Conservation (phyloP, 2,329 filamentous ascomycete species). For the Metarhizium rileyi region DNA sequence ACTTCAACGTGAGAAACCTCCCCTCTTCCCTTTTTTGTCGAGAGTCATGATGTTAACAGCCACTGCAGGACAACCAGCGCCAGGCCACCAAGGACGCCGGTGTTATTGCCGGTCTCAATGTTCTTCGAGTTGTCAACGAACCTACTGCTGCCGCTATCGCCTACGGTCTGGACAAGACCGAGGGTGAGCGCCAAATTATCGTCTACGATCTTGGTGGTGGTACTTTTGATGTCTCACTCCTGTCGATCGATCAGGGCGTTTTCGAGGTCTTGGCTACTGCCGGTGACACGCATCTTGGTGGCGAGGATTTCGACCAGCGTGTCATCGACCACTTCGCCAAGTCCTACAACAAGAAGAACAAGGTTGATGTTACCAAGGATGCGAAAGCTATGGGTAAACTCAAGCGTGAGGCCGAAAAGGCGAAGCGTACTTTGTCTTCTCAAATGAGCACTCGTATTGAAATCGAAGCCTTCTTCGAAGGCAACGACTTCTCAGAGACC, state of each 20-base stretch:
- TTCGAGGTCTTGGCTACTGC: conserved; percentile 92
- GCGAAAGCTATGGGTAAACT: conserved; percentile 98
- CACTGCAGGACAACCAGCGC: conserved; percentile 67
- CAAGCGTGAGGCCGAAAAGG: conserved; percentile 98
- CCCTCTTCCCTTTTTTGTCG: no score
- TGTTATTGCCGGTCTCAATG: conserved; percentile 83
- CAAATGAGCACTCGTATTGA: conserved; percentile 91
- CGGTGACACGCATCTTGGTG: conserved; percentile 94
- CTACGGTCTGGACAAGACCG: conserved; percentile 84
- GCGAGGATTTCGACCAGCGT: conserved; percentile 98
- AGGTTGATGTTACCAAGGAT: conserved; percentile 86
- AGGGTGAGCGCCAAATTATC: conserved; percentile 77
- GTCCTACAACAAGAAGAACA: conserved; percentile 97
- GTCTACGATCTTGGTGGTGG: conserved; percentile 91
- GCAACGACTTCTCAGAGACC: conserved; percentile 97
- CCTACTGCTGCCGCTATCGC: conserved; percentile 92
- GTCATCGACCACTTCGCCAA: conserved; percentile 95
- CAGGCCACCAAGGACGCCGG: conserved; percentile 95
- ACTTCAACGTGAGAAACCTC: conserved; percentile 66
- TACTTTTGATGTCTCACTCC: conserved; percentile 89
- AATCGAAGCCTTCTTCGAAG: conserved; percentile 94
- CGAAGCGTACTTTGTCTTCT: conserved; percentile 93
- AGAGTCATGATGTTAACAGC: conserved; percentile 12
- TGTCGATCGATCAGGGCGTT: conserved; percentile 84
- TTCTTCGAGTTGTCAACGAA: conserved; percentile 94